These are phyloP conservation scores for Acer campestre DNA, from an alignment of 345 rosid genomes.

Conservation along the genomic window DNA sequence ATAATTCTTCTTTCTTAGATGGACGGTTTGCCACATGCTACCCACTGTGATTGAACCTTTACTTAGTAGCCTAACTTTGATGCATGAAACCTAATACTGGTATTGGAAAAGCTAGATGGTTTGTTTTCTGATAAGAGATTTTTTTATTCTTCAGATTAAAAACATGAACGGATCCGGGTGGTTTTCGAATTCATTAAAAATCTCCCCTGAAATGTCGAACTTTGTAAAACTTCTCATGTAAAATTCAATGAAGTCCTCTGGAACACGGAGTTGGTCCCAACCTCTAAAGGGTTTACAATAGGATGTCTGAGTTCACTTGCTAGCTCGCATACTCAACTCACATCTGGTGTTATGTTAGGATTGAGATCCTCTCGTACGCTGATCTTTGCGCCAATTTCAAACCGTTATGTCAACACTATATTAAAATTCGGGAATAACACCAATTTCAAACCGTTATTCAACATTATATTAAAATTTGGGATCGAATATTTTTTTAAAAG, in stretches of 20 bases:
- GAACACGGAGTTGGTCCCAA: background rate
- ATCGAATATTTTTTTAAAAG: no score
- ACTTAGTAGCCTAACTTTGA: background rate
- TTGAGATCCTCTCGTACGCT: no score
- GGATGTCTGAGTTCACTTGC: background rate
- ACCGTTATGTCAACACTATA: background rate
- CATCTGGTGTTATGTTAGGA: background rate
- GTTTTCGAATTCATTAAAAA: background rate
- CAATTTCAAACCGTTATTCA: no score
- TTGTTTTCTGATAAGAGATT: constrained; percentile 9
- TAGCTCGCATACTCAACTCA: background rate
- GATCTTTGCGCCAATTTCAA: no score
- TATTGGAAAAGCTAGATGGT: constrained; percentile 1
- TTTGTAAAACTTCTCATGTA: no score
- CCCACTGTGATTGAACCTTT: constrained; percentile 4
- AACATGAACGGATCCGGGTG: background rate
- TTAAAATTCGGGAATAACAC: background rate
- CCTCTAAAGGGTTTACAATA: background rate
- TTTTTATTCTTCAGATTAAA: background rate
- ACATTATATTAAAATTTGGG: no score
- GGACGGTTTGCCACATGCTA: constrained; percentile 12
- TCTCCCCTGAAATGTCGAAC: no score
- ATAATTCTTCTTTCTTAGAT: constrained; percentile 9
- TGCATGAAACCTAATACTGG: constrained; percentile 11
- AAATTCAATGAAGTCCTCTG: background rate